Conservation (phyloP, 305 asterid genomes). For the Fraxinus paxiana region DNA sequence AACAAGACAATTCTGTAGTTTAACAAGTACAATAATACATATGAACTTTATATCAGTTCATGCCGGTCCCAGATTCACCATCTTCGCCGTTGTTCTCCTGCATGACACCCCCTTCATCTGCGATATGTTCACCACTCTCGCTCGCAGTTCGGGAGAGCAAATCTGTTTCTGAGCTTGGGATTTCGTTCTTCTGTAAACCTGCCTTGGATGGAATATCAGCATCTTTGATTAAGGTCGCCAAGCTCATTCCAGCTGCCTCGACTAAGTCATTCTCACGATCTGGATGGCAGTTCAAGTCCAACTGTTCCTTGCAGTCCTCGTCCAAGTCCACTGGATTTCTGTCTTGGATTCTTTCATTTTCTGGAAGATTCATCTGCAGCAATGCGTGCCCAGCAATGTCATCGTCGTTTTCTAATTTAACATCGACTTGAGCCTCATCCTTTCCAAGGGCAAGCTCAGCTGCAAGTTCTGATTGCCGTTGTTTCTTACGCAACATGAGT, state of each 20-base stretch:
- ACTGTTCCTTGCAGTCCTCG: conserved; percentile 38
- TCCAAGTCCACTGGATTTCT: conserved; percentile 31
- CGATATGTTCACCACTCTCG: conserved; percentile 21
- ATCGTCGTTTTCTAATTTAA: conserved; percentile 29
- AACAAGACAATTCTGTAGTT: neutral
- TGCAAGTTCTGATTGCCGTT: conserved; percentile 63
- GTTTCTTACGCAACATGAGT: conserved; percentile 81
- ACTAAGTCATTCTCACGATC: conserved; percentile 60
- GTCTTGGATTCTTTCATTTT: conserved; percentile 25
- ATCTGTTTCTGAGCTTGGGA: conserved; percentile 17
- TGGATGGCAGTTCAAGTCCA: conserved; percentile 84
- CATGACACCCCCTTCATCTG: conserved; percentile 29
- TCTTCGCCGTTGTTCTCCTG: conserved; percentile 22
- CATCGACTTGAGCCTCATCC: conserved; percentile 10
- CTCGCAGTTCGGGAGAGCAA: conserved; percentile 21
- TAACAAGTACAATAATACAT: neutral
- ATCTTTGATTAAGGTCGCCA: conserved; percentile 43
- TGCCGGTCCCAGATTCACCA: neutral
- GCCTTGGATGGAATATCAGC: conserved; percentile 42
- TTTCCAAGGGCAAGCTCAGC: conserved; percentile 50
- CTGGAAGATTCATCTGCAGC: conserved; percentile 36
- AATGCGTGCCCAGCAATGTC: conserved; percentile 38
- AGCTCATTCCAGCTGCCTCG: conserved; percentile 50
- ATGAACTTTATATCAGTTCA: neutral
- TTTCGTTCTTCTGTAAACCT: conserved; percentile 33